Evolutionary conservation across 2,329 filamentous ascomycete species (phyloP).

Genomic region (Cercospora sojina): DNA sequence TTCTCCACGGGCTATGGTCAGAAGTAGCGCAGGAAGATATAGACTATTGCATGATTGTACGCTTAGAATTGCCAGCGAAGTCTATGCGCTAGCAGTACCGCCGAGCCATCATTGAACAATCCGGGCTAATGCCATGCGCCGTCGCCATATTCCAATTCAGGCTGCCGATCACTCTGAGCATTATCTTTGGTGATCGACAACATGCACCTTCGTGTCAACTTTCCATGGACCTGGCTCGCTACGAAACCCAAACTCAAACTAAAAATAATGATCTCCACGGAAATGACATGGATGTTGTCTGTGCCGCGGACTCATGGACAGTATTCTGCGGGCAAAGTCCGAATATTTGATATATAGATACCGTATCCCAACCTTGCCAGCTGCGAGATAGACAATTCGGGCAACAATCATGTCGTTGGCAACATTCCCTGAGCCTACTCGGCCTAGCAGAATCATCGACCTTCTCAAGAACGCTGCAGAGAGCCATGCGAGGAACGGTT

Average conservation of each 20-base stretch:
- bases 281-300: not conserved
- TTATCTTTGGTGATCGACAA: not conserved
- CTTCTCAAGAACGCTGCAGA: constrained; percentile 19
- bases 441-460: constrained; percentile 14
- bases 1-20: not conserved
- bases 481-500: constrained; percentile 1
- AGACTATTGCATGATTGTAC: not conserved
- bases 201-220: not conserved
- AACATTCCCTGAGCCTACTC: not conserved
- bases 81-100: not conserved
- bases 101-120: not conserved
- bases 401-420: not conserved
- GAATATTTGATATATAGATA: not conserved
- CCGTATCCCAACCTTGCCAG: not conserved
- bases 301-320: not conserved
- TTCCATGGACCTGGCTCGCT: not conserved
- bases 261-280: not conserved
- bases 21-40: not conserved
- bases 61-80: not conserved
- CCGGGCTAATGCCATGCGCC: not conserved
- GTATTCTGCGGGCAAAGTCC: not conserved
- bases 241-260: not conserved
- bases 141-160: not conserved
- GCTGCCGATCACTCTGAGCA: not conserved
- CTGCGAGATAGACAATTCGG: not conserved